A percentile compares a stretch with the other conserved stretches of the same genome.
phyloP scores from a whole-genome alignment of 768 basidiomycete genomes.

The Kwoniella sp. region DNA sequence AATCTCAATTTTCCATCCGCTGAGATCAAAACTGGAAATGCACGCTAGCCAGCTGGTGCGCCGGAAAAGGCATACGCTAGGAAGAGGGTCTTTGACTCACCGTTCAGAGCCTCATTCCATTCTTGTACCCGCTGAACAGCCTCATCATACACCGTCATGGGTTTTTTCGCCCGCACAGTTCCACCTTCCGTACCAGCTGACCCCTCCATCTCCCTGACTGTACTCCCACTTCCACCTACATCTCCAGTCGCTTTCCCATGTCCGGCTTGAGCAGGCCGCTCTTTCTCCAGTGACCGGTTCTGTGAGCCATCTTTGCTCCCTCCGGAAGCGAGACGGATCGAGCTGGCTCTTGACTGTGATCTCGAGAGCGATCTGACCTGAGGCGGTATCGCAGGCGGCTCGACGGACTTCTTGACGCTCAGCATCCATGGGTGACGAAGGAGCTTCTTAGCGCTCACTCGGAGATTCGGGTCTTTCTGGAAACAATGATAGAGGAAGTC shows the following conservation, averaged over 20 bases:
- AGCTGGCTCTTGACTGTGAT: slow-evolving; percentile 14
- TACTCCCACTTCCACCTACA: background rate
- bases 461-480: slow-evolving; percentile 94
- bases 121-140: slow-evolving; percentile 93
- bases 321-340: slow-evolving; percentile 20
- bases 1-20: no score
- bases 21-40: no score
- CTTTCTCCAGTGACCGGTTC: slow-evolving; percentile 1
- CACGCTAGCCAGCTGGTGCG: no score
- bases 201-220: background rate
- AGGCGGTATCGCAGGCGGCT: slow-evolving; percentile 28
- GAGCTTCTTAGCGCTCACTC: slow-evolving; percentile 90
- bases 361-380: slow-evolving; percentile 10
- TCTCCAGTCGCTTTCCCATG: background rate
- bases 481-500: slow-evolving; percentile 98
- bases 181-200: slow-evolving; percentile 46
- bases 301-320: slow-evolving; percentile 22
- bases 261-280: background rate
- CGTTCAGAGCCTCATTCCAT: slow-evolving; percentile 97
- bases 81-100: slow-evolving; percentile 58
- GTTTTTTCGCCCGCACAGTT: slow-evolving; percentile 56
- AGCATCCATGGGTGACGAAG: slow-evolving; percentile 96
- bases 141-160: slow-evolving; percentile 76
- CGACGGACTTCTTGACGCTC: slow-evolving; percentile 74
- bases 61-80: background rate